Percentiles rank a stretch among this genome's conserved stretches.
phyloP scores from a whole-genome alignment of 495 filamentous ascomycete genomes.

The Amniculicola lignicola region DNA sequence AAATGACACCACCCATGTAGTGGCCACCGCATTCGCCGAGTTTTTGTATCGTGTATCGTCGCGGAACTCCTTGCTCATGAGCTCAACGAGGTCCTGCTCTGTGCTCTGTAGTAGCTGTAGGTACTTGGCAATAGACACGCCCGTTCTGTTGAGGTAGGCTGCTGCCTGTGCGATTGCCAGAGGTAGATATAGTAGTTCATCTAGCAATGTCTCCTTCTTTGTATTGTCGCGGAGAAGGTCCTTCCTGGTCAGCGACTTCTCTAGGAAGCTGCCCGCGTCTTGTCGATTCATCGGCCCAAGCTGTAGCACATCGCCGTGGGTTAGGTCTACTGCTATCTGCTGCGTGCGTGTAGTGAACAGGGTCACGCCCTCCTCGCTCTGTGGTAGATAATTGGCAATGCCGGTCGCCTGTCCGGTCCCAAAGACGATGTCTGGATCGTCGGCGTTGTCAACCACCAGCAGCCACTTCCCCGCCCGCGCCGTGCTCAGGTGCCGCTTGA shows the following conservation, averaged over 20 bases:
- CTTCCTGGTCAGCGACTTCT: slow-evolving; percentile 21
- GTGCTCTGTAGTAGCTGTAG: slow-evolving; percentile 26
- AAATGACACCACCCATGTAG: slow-evolving; percentile 34
- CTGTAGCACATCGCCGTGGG: slow-evolving; percentile 29
- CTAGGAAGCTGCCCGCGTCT: slow-evolving; percentile 27
- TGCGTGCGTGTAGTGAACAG: slow-evolving; percentile 34
- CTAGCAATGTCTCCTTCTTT: slow-evolving; percentile 15
- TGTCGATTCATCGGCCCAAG: slow-evolving; percentile 25
- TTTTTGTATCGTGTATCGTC: slow-evolving; percentile 29
- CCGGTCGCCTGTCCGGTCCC: slow-evolving; percentile 16
- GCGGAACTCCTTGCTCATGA: slow-evolving; percentile 34
- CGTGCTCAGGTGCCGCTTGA: slow-evolving; percentile 14
- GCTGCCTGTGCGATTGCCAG: slow-evolving; percentile 38
- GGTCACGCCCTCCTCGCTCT: slow-evolving; percentile 27
- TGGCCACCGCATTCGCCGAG: slow-evolving; percentile 32
- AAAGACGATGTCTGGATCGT: slow-evolving; percentile 30
- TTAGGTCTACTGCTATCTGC: slow-evolving; percentile 24
- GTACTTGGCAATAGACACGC: slow-evolving; percentile 30
- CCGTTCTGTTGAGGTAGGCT: slow-evolving; percentile 34
- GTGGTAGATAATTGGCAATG: slow-evolving; percentile 28
- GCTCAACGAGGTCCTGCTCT: slow-evolving; percentile 31
- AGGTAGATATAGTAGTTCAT: slow-evolving; percentile 32
- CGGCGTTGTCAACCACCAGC: slow-evolving; percentile 34
- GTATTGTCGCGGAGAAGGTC: slow-evolving; percentile 21
- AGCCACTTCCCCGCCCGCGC: slow-evolving; percentile 23